Base-by-base conservation (phyloP, 2,329 filamentous ascomycete genomes). In the Ilyonectria sp. region DNA sequence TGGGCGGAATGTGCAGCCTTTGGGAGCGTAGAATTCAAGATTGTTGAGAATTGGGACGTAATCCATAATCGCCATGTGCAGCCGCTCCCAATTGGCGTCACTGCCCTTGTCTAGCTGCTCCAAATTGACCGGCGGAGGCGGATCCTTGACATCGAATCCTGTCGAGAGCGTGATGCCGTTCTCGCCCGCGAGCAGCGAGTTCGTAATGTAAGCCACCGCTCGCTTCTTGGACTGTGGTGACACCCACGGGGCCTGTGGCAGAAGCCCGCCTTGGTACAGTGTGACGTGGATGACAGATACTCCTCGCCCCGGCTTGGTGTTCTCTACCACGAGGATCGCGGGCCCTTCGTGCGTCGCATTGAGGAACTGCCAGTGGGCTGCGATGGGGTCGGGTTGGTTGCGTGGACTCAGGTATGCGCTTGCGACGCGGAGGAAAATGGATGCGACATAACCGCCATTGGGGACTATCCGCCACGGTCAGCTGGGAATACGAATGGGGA, bases 401-500 rank as follows among this genome's bases (percentile, higher is more conserved):
- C 75, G 74, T 1, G 72, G 57, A 17, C 69, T 55, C 17, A 84
- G 76, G 63, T 85, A 81, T 3, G 70, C 65, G 13, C 70, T 74
- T 8, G 80, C 79, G 3, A 78, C 80, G 4, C 76, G 71, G 44
- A 85, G 74, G 55, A 86, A 78, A 54, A 81, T 77, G 17, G 80
- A 78, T 5, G 83, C 80, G 1, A 84, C 79, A 63, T 85, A 86
- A 46, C 84, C 84, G 65, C 84, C 84, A 63, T 86, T 83, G 2
- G 84, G 84, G 15, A 86, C 81, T 82, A 67, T 26, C 6, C 4
- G 2, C 6, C 3, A 40, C 17, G 44, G 35, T 58, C 49, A 56
- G 17, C 21, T 13, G 4, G 11, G 3, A 31, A 37, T 9, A 17
- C 15, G 11, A 8, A 9, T n/a, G 10, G 21, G 19, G 21, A 29